Conservation (phyloP, 805 yeast species). For the Debaryomyces maramus region DNA sequence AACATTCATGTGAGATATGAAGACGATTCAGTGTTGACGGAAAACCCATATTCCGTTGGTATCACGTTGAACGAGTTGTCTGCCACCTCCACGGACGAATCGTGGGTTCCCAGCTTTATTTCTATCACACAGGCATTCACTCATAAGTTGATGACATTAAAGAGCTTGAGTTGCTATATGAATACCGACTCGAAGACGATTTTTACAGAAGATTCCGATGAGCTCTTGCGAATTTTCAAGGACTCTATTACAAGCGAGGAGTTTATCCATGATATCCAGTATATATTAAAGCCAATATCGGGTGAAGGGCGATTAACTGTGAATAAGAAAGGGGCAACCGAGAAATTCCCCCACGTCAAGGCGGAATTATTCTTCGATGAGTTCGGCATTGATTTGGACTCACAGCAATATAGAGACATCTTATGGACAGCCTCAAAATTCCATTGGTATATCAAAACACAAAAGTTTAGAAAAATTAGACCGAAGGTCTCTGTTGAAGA, state of each 20-base stretch:
- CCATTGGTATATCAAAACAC: conserved; percentile 74
- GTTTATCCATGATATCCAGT: conserved; percentile 39
- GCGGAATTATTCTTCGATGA: conserved; percentile 83
- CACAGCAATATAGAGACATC: conserved; percentile 79
- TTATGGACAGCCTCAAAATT: conserved; percentile 79
- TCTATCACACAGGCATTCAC: conserved; percentile 66
- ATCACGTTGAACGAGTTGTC: conserved; percentile 81
- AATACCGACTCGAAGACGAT: conserved; percentile 63
- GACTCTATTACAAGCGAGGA: conserved; percentile 37
- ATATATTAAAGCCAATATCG: conserved; percentile 79
- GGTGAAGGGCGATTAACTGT: conserved; percentile 83
- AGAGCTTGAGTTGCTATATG: conserved; percentile 79
- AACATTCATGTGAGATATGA: conserved; percentile 93
- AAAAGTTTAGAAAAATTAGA: conserved; percentile 67
- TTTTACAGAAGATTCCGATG: conserved; percentile 47
- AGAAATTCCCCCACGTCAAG: conserved; percentile 63
- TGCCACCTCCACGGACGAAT: conserved; percentile 83
- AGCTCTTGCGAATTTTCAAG: conserved; percentile 50
- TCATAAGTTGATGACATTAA: conserved; percentile 72
- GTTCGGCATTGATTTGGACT: conserved; percentile 81
- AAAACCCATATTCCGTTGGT: conserved; percentile 79
- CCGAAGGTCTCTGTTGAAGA: conserved; percentile 59
- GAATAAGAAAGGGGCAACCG: conserved; percentile 76
- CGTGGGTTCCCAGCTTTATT: conserved; percentile 85
- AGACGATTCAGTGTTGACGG: conserved; percentile 70